A percentile compares a stretch with the other conserved stretches of the same genome.
Conservation (phyloP, 148 eudicot species). For the Fagopyrum tataricum region DNA sequence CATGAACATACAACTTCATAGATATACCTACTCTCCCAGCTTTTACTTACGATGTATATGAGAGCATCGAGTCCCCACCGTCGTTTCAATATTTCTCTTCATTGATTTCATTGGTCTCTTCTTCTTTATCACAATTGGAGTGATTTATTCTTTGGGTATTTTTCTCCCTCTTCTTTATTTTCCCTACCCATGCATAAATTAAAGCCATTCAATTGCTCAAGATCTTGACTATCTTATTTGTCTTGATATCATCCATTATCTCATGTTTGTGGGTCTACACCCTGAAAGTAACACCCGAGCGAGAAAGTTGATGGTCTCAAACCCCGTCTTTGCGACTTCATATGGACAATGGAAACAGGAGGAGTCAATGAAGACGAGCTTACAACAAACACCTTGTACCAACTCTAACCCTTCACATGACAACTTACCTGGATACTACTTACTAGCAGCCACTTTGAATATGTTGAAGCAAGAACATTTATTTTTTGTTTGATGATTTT, state of each 20-base stretch:
- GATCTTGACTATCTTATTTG: constrained; percentile 5
- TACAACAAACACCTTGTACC: constrained; percentile 1
- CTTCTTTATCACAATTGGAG: too few species aligned
- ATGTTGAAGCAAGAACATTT: not conserved
- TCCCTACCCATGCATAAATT: not conserved
- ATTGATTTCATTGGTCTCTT: too few species aligned
- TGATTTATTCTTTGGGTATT: too few species aligned
- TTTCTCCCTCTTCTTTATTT: not conserved
- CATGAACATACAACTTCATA: too few species aligned
- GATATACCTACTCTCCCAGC: too few species aligned
- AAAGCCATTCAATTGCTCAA: constrained; percentile 8
- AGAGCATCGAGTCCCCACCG: too few species aligned
- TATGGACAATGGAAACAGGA: not conserved
- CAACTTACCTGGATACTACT: constrained; percentile 14
- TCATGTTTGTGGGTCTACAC: not conserved
- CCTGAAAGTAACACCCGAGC: not conserved
- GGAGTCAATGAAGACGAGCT: constrained; percentile 3
- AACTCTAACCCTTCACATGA: constrained; percentile 13
- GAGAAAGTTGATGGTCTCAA: constrained; percentile 11
- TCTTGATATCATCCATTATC: not conserved
- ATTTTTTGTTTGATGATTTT: not conserved
- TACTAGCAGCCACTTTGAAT: constrained; percentile 3
- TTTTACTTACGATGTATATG: too few species aligned
- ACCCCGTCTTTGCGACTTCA: not conserved
- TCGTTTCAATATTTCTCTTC: too few species aligned